phyloP scores from a whole-genome alignment of 441 rosid genomes.

The Syzygium malaccense region DNA sequence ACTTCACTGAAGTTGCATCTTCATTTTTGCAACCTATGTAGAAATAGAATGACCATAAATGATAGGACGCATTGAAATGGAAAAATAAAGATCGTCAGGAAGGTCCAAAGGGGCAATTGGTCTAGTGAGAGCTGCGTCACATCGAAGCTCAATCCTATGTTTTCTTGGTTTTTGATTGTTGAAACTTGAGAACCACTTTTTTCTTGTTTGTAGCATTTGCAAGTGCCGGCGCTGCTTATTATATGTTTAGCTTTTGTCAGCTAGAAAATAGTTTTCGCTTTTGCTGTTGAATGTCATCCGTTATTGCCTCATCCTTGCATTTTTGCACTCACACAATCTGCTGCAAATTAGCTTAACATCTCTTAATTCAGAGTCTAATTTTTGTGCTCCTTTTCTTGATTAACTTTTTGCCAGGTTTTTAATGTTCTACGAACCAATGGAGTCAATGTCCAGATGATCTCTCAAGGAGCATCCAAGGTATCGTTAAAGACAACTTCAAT shows the following conservation, averaged over 20 bases:
- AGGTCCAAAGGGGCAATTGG: neutral
- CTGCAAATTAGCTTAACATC: neutral
- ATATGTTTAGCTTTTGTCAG: neutral
- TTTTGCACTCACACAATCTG: neutral
- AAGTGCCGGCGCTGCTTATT: neutral
- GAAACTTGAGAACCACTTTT: neutral
- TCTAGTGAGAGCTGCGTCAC: neutral
- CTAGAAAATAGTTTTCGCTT: neutral
- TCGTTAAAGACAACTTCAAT: neutral
- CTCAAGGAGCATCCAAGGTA: conserved; percentile 98
- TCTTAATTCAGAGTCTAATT: neutral
- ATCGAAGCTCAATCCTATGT: neutral
- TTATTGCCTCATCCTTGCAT: neutral
- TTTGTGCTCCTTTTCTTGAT: neutral
- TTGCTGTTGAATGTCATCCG: neutral
- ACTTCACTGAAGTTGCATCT: neutral
- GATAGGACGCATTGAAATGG: neutral
- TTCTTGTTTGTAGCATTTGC: neutral
- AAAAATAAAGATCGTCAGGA: neutral
- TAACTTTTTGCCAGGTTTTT: conserved; percentile 49
- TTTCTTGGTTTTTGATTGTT: neutral
- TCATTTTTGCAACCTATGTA: neutral
- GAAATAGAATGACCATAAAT: neutral
- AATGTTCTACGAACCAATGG: conserved; percentile 70
- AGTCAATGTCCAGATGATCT: conserved; percentile 95